Evolutionary conservation across 2,329 filamentous ascomycete genomes (phyloP), one percentile per base, ranked within the genome.

Genomic region (Paracoccidioides brasiliensis): DNA sequence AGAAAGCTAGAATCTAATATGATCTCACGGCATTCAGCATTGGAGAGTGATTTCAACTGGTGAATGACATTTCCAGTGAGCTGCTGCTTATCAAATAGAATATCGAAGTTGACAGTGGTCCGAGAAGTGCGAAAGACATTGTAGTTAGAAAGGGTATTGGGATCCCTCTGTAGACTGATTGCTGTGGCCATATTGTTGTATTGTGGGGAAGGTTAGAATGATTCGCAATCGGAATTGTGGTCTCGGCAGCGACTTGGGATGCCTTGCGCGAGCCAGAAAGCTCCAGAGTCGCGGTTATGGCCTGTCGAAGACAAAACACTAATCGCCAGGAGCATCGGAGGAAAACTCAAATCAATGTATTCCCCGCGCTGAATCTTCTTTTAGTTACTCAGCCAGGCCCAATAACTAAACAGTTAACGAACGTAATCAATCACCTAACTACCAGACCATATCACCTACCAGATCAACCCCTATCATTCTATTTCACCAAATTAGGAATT

Each of bases 71-170:
- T 84, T 30, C 93, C 93, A 58, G 79, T 80, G 60, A 97, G 78
- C 55, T 80, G 78, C 75, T 89, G 87, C 66, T 82, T 78, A 58
- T 86, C 80, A 69, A 97, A 98, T 65, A 95, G 83, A 63, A 97
- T 84, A 62, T 83, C 82, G 66, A 96, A 82, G 69, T 86, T 83
- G 56, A 88, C 86, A 22, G 81, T 84, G 22, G 89, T 93, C 74
- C 96, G 90, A 68, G 80, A 83, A 15, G 88, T 95, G 58, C 81
- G 78, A 83, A 89, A 96, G 55, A 85, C 83, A 70, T 88, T 83
- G 72, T 96, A 96, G 76, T 97, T 97, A 67, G 88, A 86, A 57
- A 93, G 74, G 32, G 93, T 96, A 70, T 90, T 94, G 54, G 90
- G 90, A 73, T 97, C 91, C 66, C 88, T 81, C 52, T 77, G 74